These are phyloP conservation scores for Podospora anserina DNA, from an alignment of 495 filamentous ascomycete genomes.

Conservation along the genomic window DNA sequence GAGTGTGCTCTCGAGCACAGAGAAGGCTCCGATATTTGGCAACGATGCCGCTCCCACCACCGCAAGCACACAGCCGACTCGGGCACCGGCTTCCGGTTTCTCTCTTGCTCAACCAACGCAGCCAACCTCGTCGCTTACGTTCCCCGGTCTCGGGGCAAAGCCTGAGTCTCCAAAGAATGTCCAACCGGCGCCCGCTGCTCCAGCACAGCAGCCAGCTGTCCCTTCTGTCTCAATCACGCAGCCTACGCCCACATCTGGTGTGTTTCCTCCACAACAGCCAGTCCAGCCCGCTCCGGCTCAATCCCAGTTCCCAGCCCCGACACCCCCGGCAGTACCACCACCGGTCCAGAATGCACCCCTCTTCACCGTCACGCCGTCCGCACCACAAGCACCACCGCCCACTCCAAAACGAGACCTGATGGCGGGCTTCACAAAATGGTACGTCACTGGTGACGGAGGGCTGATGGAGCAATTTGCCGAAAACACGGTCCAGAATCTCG, in stretches of 20 bases:
- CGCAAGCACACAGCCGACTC: background rate
- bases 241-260: background rate
- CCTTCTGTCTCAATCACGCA: background rate
- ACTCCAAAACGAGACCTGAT: slow-evolving; percentile 32
- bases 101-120: background rate
- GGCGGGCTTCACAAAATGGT: slow-evolving; percentile 46
- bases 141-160: background rate
- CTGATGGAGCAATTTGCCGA: slow-evolving; percentile 40
- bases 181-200: background rate
- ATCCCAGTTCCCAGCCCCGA: background rate
- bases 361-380: background rate
- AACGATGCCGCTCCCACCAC: background rate
- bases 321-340: background rate
- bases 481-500: slow-evolving; percentile 35
- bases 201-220: background rate
- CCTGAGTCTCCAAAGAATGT: background rate
- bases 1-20: background rate
- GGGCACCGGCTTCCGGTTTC: background rate
- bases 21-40: slow-evolving; percentile 4
- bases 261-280: background rate
- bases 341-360: background rate
- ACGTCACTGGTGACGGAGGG: slow-evolving; percentile 43
- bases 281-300: background rate
- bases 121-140: background rate
- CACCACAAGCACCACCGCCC: slow-evolving; percentile 5